These are phyloP conservation scores for Penicillium thymicola DNA, from an alignment of 2,329 filamentous ascomycete genomes.

Conservation along the genomic window DNA sequence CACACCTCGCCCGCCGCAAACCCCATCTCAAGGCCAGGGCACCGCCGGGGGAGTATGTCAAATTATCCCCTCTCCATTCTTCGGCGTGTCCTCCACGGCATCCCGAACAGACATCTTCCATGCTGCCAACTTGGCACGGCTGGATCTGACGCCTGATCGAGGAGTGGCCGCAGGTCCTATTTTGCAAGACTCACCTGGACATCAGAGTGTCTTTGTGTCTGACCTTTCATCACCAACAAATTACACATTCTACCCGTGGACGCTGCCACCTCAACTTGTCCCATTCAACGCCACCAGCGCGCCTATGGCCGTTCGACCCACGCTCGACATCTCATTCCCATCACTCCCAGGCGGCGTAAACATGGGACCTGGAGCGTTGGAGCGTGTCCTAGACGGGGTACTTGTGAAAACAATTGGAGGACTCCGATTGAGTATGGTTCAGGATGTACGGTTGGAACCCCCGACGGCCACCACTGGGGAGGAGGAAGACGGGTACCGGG, in stretches of 20 bases:
- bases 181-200: slow-evolving; percentile 52
- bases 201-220: slow-evolving; percentile 54
- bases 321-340: slow-evolving; percentile 68
- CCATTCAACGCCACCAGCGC: slow-evolving; percentile 75
- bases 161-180: slow-evolving; percentile 58
- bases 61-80: slow-evolving; percentile 53
- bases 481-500: slow-evolving; percentile 44
- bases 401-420: slow-evolving; percentile 60
- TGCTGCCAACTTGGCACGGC: slow-evolving; percentile 76
- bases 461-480: slow-evolving; percentile 3
- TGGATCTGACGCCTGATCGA: slow-evolving; percentile 67
- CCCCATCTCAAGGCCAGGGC: slow-evolving; percentile 6
- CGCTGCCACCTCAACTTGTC: slow-evolving; percentile 71
- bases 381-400: slow-evolving; percentile 58
- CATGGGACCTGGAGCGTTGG: slow-evolving; percentile 49
- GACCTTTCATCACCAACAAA: slow-evolving; percentile 64
- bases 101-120: slow-evolving; percentile 81
- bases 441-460: slow-evolving; percentile 40
- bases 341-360: slow-evolving; percentile 49
- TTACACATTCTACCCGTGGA: slow-evolving; percentile 90
- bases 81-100: slow-evolving; percentile 76
- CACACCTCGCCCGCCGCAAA: slow-evolving; percentile 10
- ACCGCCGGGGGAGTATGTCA: slow-evolving; percentile 60
- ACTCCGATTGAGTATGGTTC: slow-evolving; percentile 52
- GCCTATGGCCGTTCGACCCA: slow-evolving; percentile 65